phyloP scores from a whole-genome alignment of 108 stramenopile genomes.

The Nitzschia sp. region DNA sequence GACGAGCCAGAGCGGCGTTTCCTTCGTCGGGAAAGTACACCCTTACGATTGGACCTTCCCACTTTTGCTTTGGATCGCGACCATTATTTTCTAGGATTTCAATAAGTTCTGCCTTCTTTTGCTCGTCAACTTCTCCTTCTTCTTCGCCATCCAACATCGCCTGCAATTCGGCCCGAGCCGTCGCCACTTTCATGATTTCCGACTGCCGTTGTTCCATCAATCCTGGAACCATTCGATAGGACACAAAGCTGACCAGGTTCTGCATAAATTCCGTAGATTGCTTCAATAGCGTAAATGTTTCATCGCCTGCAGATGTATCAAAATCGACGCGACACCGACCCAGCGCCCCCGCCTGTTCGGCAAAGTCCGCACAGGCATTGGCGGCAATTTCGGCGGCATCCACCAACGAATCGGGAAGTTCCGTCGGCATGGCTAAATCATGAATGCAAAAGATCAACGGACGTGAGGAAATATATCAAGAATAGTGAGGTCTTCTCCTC shows the following conservation, averaged over 20 bases:
- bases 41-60: slow-evolving; percentile 58
- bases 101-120: slow-evolving; percentile 20
- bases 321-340: slow-evolving; percentile 89
- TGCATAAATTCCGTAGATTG: slow-evolving; percentile 86
- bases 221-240: slow-evolving; percentile 67
- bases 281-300: slow-evolving; percentile 90
- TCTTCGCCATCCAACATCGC: slow-evolving; percentile 22
- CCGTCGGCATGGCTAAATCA: slow-evolving; percentile 43
- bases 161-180: slow-evolving; percentile 65
- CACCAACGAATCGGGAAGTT: slow-evolving; percentile 77
- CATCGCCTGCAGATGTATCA: slow-evolving; percentile 91
- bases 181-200: slow-evolving; percentile 58
- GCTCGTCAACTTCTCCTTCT: slow-evolving; percentile 25
- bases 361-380: slow-evolving; percentile 41
- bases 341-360: slow-evolving; percentile 38
- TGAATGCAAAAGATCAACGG: not conserved
- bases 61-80: slow-evolving; percentile 21
- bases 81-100: slow-evolving; percentile 56
- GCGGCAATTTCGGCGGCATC: slow-evolving; percentile 80
- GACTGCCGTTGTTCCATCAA: slow-evolving; percentile 52
- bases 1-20: slow-evolving; percentile 86
- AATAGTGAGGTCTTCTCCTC: no score
- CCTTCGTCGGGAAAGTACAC: slow-evolving; percentile 95
- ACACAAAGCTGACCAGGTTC: slow-evolving; percentile 71
- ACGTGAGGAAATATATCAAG: not conserved